Base-by-base conservation (phyloP, 345 rosid genomes). In the Lepidium africanum region DNA sequence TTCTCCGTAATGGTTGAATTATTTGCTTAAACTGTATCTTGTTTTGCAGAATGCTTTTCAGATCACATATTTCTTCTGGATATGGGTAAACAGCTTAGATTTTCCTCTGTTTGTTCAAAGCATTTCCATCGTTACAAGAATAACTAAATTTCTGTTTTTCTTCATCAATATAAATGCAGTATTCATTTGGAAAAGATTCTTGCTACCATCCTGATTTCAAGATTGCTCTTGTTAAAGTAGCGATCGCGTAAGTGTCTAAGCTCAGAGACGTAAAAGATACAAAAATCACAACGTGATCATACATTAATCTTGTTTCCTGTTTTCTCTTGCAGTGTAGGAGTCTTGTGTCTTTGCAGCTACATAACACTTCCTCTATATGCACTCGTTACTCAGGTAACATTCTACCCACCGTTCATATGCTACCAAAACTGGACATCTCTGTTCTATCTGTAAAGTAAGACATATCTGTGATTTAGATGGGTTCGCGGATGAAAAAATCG, bases 41-140 rank as follows among this genome's bases (percentile, higher is more conserved):
- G 25, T 27, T 48, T 67, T 75, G 85, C 93, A 94, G 99, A 95
- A 89, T 23, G 99, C 97, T 6, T 91, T 95, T 81, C 97, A 91
- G 79, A 91, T 95, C 70, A 95, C 99, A 1, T 95, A 91, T 68
- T 91, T 91, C 87, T 67, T 89, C 15, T 95, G 97, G 99, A 85
- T 91, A 56, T 89, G 85, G 99, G 99, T 91, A 85, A 76, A 41
- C 36, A 17, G 55, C 23, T 1, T 1, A n/a, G 5, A 0, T 7
- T 15, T 33, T 63, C 2, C 25, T 7, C 7, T 9, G n/a, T n/a
- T 73, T 19, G 12, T 55, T 19, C 10, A 6, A 10, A 19, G 39
- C 10, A 12, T 14, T 25, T 45, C 12, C 11, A 30, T 43, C 7
- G 11, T 30, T 13, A 9, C 64, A 41, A 51, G 21, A 30, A 33